These are phyloP conservation scores for Uronychia binucleata DNA, from an alignment of 73 alveolate species.

Conservation along the genomic window DNA sequence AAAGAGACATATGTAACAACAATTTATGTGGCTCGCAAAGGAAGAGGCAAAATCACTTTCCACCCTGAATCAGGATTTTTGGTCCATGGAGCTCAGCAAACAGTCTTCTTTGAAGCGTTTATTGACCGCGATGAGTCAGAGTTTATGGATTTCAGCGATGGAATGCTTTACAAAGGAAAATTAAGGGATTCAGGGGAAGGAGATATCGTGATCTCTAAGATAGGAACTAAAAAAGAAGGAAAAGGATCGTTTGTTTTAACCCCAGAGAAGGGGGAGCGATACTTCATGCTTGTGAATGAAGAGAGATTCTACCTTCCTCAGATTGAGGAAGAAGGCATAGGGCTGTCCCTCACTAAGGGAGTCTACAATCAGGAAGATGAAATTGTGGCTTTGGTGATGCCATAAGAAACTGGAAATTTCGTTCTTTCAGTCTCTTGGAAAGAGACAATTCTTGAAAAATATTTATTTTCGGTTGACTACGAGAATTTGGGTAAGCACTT, in stretches of 20 bases:
- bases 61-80: not conserved
- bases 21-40: not conserved
- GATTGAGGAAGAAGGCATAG: not conserved
- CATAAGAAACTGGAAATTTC: not conserved
- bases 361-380: not conserved
- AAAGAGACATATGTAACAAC: not conserved
- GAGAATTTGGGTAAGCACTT: not conserved
- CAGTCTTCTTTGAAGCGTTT: not conserved
- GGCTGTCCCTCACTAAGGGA: not conserved
- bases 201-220: not conserved
- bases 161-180: not conserved
- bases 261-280: not conserved
- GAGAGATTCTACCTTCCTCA: not conserved
- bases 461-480: not conserved
- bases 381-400: not conserved
- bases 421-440: not conserved
- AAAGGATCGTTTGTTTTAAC: slow-evolving; percentile 28
- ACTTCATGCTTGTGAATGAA: not conserved
- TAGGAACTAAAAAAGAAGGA: slow-evolving; percentile 12
- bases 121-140: not conserved
- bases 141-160: not conserved
- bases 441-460: not conserved
- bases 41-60: not conserved
- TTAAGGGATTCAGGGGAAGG: not conserved
- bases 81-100: not conserved